Percentiles rank a stretch among this genome's conserved stretches.
Conservation (phyloP, 164 flowering plant species). For the Malania oleifera region DNA sequence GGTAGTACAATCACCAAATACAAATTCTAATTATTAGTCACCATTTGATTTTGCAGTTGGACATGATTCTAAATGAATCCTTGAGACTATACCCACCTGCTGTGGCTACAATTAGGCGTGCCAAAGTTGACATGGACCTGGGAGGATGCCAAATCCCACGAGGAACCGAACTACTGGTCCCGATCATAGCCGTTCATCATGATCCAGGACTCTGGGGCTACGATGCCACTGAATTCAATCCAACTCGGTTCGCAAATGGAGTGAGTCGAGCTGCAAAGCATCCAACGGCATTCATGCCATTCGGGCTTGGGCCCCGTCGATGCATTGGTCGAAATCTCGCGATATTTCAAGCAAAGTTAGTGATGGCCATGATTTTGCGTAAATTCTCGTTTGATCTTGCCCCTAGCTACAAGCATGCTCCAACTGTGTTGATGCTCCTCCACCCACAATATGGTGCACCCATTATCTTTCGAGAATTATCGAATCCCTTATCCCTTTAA, state of each 20-base stretch:
- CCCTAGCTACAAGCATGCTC: not conserved
- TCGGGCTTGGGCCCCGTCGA: not conserved
- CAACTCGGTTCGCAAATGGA: not conserved
- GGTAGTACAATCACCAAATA: not conserved
- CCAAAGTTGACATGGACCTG: constrained; percentile 16
- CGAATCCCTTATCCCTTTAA: no score
- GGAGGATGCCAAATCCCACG: constrained; percentile 24
- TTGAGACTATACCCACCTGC: constrained; percentile 30
- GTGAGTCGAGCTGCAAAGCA: not conserved
- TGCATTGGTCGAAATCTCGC: not conserved
- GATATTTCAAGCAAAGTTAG: not conserved
- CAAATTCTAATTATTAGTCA: not conserved
- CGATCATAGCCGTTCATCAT: constrained; percentile 21
- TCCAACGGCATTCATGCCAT: not conserved
- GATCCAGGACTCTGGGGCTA: constrained; percentile 20
- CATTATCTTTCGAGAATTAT: not conserved
- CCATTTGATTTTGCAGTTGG: constrained; percentile 17
- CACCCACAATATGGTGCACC: not conserved
- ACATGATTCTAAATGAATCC: constrained; percentile 25
- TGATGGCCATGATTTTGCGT: not conserved
- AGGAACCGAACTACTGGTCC: constrained; percentile 21
- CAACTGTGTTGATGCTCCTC: not conserved
- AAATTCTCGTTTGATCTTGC: not conserved
- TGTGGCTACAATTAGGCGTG: constrained; percentile 17
- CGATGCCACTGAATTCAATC: constrained; percentile 11